Base-by-base conservation (phyloP, 192 early-diverging fungal species). In the Podila clonocystis region DNA sequence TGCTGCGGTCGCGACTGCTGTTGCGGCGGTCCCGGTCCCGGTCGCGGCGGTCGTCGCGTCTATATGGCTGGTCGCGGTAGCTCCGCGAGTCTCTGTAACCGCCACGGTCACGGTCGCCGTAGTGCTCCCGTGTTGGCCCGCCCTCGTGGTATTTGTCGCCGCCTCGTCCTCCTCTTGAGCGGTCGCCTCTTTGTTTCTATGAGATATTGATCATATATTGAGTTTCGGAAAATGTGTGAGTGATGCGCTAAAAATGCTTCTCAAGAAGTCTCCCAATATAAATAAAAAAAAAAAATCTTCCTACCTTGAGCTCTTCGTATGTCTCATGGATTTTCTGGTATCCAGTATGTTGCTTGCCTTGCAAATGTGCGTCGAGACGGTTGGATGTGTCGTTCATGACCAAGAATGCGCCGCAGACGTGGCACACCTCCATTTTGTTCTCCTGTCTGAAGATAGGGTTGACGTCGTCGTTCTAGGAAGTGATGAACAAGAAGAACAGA, bases 311-410 rank as follows among this genome's bases (percentile, higher is more conserved):
- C 65, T 93, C 91, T 70, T 94, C 91, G 50, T 92, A 84, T 19
- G 94, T 91, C 60, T 91, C 88, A 61, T 93, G 89, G 52, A 96
- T 93, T 55, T 88, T 90, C 26, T 91, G 83, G 75, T 95, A 96
- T 3, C 95, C 95, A 62, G 89, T 86, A 77, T 96, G 95, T 79
- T 96, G 95, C 74, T 95, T 95, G 34, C 95, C 95, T 41, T 92
- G 89, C 45, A 91, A 86, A 80, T 96, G 95, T 34, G 94, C 93
- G 68, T 93, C 93, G 75, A 94, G 84, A 15, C 93, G 84, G 72
- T 94, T 91, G n/a, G 92, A 88, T 22, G 93, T 90, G 71, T 96
- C 95, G 71, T 94, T 93, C 55, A 91, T 90, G 48, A 96, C 95
- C 63, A 96, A 79, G 49, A 94, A 93, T 8, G 94, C 95, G 49